Evolutionary conservation across 805 yeast genomes (phyloP).

Genomic region (Yamadazyma tumulicola): DNA sequence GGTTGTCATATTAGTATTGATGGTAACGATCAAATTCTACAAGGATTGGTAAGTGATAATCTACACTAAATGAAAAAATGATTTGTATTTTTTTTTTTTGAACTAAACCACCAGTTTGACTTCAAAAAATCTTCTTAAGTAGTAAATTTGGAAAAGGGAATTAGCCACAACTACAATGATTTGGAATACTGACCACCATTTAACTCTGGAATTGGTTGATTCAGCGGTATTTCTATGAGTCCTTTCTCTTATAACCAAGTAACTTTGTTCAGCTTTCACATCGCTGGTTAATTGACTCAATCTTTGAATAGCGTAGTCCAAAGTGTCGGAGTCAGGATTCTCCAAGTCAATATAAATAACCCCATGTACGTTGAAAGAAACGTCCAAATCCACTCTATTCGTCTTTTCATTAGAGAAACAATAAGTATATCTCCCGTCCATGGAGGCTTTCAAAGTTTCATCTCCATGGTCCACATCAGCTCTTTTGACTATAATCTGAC

Average conservation of each 20-base stretch:
- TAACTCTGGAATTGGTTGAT: conserved; percentile 92
- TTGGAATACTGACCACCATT: conserved; percentile 97
- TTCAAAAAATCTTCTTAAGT: conserved; percentile 91
- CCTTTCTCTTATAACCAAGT: conserved; percentile 93
- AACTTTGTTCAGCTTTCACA: conserved; percentile 88
- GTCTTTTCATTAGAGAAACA: conserved; percentile 90
- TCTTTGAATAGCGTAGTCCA: conserved; percentile 80
- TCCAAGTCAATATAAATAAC: conserved; percentile 80
- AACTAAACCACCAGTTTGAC: conserved; percentile 73
- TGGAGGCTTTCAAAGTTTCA: conserved; percentile 59
- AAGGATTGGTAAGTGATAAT: no score
- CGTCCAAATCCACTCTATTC: conserved; percentile 74
- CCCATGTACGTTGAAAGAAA: conserved; percentile 93
- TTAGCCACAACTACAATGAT: conserved; percentile 78
- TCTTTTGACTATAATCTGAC: conserved; percentile 49
- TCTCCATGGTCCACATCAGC: conserved; percentile 77
- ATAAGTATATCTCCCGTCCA: conserved; percentile 73
- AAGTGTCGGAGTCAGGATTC: conserved; percentile 69
- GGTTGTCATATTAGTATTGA: no score
- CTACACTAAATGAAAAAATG: no score
- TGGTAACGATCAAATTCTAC: no score
- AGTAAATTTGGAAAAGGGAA: conserved; percentile 90
- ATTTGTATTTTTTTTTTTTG: not conserved
- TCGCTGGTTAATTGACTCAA: conserved; percentile 75
- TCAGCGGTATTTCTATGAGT: conserved; percentile 98